Base-by-base conservation (phyloP, 768 basidiomycete genomes). In the Serendipita sp. region DNA sequence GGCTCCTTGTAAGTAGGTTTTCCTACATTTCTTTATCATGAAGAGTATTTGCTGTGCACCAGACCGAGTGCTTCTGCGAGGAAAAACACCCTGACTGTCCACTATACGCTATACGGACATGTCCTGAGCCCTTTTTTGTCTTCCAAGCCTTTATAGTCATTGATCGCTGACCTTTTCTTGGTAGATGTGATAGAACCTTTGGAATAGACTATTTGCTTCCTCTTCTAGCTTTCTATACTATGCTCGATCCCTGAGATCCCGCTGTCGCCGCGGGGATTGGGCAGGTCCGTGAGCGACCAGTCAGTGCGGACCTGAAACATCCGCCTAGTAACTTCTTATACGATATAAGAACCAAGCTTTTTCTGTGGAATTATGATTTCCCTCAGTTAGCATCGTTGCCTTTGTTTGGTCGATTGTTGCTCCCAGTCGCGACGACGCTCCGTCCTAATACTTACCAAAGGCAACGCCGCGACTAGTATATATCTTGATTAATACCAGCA, bases 11-110 rank as follows among this genome's bases (percentile, higher is more conserved):
- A 18, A 32, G n/a, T 18, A 51, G 48, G 7, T 8, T 51, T 8
- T 5, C 8, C 48, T 18, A 18, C 48, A 0, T 51, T n/a, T 51
- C 0, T 38, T 8, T 60, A n/a, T 34, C n/a, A 36, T 60, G 56
- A 60, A 30, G 56, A 60, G 56, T 38, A 30, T 60, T 60, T 60
- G 56, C 56, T 60, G 56, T 60, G 56, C 56, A 60, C 56, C 56
- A 60, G 56, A 34, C 56, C 56, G 56, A 60, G 18, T 52, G 48
- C 10, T 60, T 34, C 56, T 10, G 10, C 36, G 56, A 60, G 56
- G 56, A 60, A 32, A 60, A 28, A 28, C 34, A 60, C 56, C 56
- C 56, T 60, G 56, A n/a, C 56, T 28, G 18, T 35, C 56, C 56
- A 4, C 32, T 60, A 30, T 60, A 60, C 56, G 56, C 56, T 60